Conservation (phyloP, 1,284 basidiomycete species). For the Ustilago xerochloae region DNA sequence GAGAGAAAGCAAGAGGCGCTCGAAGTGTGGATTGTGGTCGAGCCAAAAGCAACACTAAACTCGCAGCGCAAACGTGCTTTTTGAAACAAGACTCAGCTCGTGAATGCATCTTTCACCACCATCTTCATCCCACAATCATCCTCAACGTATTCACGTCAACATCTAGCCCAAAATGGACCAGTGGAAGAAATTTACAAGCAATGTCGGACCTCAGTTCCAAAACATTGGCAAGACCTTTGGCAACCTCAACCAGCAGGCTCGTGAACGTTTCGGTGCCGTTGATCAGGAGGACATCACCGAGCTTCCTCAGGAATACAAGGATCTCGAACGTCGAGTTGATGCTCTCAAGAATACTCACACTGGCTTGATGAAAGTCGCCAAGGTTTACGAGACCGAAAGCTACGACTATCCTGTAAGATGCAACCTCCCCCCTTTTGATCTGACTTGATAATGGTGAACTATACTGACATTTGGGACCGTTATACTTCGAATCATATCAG, state of each 20-base stretch:
- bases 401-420: slow-evolving; percentile 73
- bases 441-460: slow-evolving; percentile 59
- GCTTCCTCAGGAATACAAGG: slow-evolving; percentile 83
- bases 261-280: slow-evolving; percentile 88
- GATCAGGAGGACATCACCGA: slow-evolving; percentile 94
- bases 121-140: background rate
- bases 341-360: slow-evolving; percentile 82
- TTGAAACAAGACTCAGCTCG: background rate
- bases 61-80: background rate
- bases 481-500: background rate
- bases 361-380: slow-evolving; percentile 77
- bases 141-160: background rate
- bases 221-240: slow-evolving; percentile 84
- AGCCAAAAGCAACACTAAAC: background rate
- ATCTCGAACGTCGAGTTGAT: slow-evolving; percentile 93
- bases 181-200: slow-evolving; percentile 72
- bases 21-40: background rate
- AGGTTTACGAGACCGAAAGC: slow-evolving; percentile 62
- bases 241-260: slow-evolving; percentile 74
- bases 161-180: slow-evolving; percentile 75
- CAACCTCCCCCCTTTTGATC: background rate
- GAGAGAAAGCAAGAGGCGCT: background rate
- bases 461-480: background rate
- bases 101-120: background rate
- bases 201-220: slow-evolving; percentile 64